Evolutionary conservation across 192 early-diverging fungal species (phyloP), one percentile per base, ranked within the genome.

Genomic region (Coemansia sp.): DNA sequence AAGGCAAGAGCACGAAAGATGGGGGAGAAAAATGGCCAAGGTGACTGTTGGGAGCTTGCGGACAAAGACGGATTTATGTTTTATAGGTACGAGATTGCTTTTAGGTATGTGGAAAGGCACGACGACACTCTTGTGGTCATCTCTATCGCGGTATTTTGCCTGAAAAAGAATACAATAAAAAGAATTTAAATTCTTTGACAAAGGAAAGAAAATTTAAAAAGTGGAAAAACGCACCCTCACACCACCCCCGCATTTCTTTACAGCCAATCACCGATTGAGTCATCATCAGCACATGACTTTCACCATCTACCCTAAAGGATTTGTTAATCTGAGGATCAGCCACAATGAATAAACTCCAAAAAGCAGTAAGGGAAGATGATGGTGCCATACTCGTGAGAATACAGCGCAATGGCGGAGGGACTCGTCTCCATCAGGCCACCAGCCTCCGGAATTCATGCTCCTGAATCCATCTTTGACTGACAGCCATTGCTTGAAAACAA

Each of bases 101-200:
- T 23, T 29, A 53, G 25, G 15, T 32, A 31, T 57, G 29, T 31
- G 15, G 29, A 32, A 32, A 31, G 29, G 14, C 27, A 31, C 29
- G 53, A 57, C 53, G 29, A 57, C 53, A 57, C 53, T 32, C 10
- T 14, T 57, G 29, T 57, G 14, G 53, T 17, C 53, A 57, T 57
- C 53, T 57, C 51, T 44, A 25, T 48, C 6, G 45, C 5, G 17
- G 45, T 48, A 21, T 21, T n/a, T 48, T 9, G n/a, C 12, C 45
- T 5, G 19, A 29, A 45, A 48, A 55, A 3, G 17, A 51, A 27
- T 37, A 55, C 23, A 63, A 70, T 17, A 65, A 45, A 48, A 63
- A 42, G 53, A 45, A 42, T 41, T 6, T 48, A 66, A 66, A 37
- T 53, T 31, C 38, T 44, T 53, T 50, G 21, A 9, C n/a, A 0